Percentiles rank a stretch among this genome's conserved stretches.
These are phyloP conservation scores for Saccharata proteae DNA, from an alignment of 2,329 filamentous ascomycete species.

Conservation along the genomic window DNA sequence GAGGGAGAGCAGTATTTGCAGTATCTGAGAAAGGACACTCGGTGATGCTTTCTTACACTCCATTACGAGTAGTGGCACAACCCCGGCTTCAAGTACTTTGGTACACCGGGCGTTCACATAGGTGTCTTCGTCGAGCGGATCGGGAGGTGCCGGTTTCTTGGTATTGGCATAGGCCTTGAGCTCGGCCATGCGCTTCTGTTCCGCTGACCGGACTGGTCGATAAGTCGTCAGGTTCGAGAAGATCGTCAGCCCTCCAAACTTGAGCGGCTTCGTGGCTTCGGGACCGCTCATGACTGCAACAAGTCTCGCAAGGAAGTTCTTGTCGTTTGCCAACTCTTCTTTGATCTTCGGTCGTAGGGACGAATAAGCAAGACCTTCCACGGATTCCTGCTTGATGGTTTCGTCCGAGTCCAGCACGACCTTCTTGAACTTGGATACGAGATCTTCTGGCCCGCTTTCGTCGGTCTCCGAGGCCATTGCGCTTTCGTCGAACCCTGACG, in stretches of 20 bases:
- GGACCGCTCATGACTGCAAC: conserved; percentile 44
- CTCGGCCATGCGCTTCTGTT: conserved; percentile 83
- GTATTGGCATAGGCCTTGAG: conserved; percentile 91
- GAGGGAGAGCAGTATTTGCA: conserved; percentile 66
- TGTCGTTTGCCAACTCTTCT: conserved; percentile 62
- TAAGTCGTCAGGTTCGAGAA: conserved; percentile 78
- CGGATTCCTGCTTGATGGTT: conserved; percentile 52
- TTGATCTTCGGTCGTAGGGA: conserved; percentile 79
- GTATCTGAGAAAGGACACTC: conserved; percentile 58
- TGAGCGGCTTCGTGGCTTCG: conserved; percentile 42
- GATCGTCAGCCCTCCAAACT: conserved; percentile 79
- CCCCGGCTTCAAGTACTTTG: conserved; percentile 63
- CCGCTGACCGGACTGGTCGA: conserved; percentile 64
- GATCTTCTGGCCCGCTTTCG: conserved; percentile 25
- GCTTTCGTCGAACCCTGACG: conserved; percentile 14
- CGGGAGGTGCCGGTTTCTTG: conserved; percentile 48
- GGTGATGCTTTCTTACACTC: conserved; percentile 62
- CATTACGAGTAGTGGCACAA: conserved; percentile 65
- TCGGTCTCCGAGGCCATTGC: conserved; percentile 10
- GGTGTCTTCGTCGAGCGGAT: conserved; percentile 63
- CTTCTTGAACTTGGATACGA: conserved; percentile 46
- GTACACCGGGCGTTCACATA: conserved; percentile 66
- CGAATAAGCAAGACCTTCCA: conserved; percentile 87
- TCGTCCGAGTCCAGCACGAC: conserved; percentile 52
- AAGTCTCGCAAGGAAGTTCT: conserved; percentile 55